phyloP scores from a whole-genome alignment of 768 basidiomycete genomes.

The Auriculariales sp. region DNA sequence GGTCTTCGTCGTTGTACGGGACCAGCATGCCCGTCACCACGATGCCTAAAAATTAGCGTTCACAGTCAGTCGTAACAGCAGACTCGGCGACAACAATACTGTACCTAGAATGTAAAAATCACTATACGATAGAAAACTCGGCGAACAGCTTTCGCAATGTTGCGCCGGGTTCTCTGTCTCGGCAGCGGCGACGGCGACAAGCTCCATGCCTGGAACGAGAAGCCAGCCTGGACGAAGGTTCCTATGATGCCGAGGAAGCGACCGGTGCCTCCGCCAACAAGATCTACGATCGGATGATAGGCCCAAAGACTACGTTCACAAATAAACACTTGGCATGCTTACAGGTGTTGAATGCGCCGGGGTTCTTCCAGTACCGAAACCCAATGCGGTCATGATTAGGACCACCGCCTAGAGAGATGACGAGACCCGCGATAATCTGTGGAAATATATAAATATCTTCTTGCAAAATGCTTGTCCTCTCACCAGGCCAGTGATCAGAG shows the following conservation, averaged over 20 bases:
- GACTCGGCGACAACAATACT: slow-evolving; percentile 8
- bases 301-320: background rate
- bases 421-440: slow-evolving; percentile 25
- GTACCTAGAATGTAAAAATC: slow-evolving; percentile 45
- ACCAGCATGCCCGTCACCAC: slow-evolving; percentile 71
- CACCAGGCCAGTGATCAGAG: slow-evolving; percentile 46
- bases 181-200: slow-evolving; percentile 54
- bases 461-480: slow-evolving; percentile 18
- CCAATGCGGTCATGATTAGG: slow-evolving; percentile 39
- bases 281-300: too few relatives aligned
- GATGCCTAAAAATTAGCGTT: slow-evolving; percentile 47
- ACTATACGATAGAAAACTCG: slow-evolving; percentile 72
- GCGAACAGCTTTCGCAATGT: slow-evolving; percentile 61
- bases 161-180: slow-evolving; percentile 67
- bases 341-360: slow-evolving; percentile 12
- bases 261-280: slow-evolving; percentile 13
- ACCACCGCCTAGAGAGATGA: slow-evolving; percentile 45
- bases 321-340: slow-evolving; percentile 1
- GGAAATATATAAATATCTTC: slow-evolving; percentile 15
- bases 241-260: slow-evolving; percentile 25
- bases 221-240: slow-evolving; percentile 41
- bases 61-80: background rate
- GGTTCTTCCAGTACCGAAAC: slow-evolving; percentile 20
- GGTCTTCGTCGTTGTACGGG: slow-evolving; percentile 41
- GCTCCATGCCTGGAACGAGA: slow-evolving; percentile 67